Evolutionary conservation across 139 green algal species (phyloP).

Genomic region (Nannochloris sp.): DNA sequence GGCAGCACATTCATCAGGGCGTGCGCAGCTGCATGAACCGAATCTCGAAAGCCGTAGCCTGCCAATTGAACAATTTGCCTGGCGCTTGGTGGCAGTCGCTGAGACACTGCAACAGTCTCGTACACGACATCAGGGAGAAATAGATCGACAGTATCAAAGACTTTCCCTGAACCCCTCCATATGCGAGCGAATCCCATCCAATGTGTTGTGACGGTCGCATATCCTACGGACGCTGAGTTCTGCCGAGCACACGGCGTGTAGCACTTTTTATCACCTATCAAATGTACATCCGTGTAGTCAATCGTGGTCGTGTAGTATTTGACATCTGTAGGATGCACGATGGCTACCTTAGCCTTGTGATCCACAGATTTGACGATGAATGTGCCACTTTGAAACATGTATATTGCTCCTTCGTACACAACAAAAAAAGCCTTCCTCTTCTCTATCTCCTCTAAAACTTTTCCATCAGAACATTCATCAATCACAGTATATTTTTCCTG

Average conservation of each 20-base stretch:
- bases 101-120: slow-evolving; percentile 69
- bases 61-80: slow-evolving; percentile 12
- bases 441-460: slow-evolving; percentile 78
- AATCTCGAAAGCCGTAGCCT: slow-evolving; percentile 56
- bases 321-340: slow-evolving; percentile 61
- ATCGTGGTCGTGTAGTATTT: slow-evolving; percentile 81
- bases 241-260: neutral
- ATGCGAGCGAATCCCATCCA: slow-evolving; percentile 75
- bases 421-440: slow-evolving; percentile 72
- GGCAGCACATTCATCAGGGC: slow-evolving; percentile 84
- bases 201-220: slow-evolving; percentile 43
- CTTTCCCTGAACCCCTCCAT: slow-evolving; percentile 45
- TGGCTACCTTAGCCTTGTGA: slow-evolving; percentile 53
- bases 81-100: slow-evolving; percentile 61
- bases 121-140: slow-evolving; percentile 77
- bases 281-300: slow-evolving; percentile 58
- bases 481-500: slow-evolving; percentile 67
- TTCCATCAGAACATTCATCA: slow-evolving; percentile 41
- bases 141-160: slow-evolving; percentile 86
- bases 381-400: slow-evolving; percentile 77
- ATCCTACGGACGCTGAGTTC: neutral
- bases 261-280: slow-evolving; percentile 36
- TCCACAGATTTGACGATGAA: slow-evolving; percentile 81
- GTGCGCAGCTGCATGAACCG: slow-evolving; percentile 79
- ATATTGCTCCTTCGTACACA: slow-evolving; percentile 89